A percentile compares a stretch with the other conserved stretches of the same genome.
Evolutionary conservation across 225 moss, liverwort and hornwort genomes (phyloP).

Genomic region (Physcomitrium patens): DNA sequence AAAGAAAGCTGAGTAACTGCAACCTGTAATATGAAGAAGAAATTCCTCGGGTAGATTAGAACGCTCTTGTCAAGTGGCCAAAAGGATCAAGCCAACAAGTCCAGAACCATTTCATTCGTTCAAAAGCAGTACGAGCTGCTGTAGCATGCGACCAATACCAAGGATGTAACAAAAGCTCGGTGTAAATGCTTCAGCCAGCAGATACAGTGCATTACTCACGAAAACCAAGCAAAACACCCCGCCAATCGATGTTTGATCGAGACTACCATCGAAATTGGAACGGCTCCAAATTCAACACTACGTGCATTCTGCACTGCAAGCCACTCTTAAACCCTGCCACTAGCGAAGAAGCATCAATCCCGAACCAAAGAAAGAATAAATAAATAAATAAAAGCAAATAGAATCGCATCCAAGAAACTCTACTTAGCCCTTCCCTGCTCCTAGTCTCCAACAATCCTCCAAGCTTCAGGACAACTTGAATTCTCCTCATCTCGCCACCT

Average conservation of each 20-base stretch:
- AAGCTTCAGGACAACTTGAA: background rate
- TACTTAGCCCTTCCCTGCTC: background rate
- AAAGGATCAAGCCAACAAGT: background rate
- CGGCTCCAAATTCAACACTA: background rate
- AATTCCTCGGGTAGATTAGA: background rate
- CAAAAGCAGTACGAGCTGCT: background rate
- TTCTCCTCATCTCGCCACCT: background rate
- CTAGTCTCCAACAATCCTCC: constrained; percentile 1
- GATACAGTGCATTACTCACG: background rate
- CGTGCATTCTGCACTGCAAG: background rate
- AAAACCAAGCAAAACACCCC: background rate
- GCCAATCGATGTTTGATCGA: background rate
- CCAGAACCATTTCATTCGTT: constrained; percentile 2
- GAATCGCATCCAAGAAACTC: background rate
- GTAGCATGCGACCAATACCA: constrained; percentile 1
- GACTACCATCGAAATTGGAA: constrained; percentile 9
- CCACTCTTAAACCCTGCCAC: background rate
- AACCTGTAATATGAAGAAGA: constrained; percentile 2
- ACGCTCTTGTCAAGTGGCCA: background rate
- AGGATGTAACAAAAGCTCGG: background rate
- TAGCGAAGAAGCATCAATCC: background rate
- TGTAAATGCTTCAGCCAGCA: background rate
- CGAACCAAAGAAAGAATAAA: background rate
- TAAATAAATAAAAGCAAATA: background rate
- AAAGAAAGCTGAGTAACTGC: background rate